Evolutionary conservation across 2,329 filamentous ascomycete species (phyloP).

Genomic region (Davidsoniella australis): DNA sequence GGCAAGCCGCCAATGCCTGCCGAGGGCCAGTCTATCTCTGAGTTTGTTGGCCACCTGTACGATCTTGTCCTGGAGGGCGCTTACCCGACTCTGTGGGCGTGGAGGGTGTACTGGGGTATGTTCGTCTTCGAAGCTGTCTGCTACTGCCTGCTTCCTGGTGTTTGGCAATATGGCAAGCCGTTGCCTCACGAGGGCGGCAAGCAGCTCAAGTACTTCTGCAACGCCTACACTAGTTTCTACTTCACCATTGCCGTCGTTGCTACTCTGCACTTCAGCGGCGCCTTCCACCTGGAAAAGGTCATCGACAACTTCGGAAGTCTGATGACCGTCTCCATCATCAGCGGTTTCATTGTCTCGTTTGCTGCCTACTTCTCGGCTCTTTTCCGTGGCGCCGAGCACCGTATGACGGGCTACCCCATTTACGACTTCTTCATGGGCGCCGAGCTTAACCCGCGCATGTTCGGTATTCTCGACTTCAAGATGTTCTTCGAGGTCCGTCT

Average conservation of each 20-base stretch:
- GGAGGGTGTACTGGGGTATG: constrained; percentile 90
- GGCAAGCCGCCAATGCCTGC: constrained; percentile 58
- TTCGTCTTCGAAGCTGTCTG: constrained; percentile 68
- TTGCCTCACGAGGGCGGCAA: constrained; percentile 66
- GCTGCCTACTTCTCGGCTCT: constrained; percentile 77
- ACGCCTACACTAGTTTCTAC: constrained; percentile 74
- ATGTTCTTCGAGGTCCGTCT: constrained; percentile 93
- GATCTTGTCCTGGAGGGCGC: constrained; percentile 66
- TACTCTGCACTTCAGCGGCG: constrained; percentile 61
- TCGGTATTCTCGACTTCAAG: constrained; percentile 78
- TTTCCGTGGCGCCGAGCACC: constrained; percentile 64
- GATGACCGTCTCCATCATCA: constrained; percentile 82
- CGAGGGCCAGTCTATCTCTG: constrained; percentile 45
- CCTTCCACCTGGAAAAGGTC: constrained; percentile 80
- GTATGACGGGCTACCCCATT: constrained; percentile 74
- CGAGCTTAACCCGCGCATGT: constrained; percentile 77
- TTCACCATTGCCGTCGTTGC: constrained; percentile 56
- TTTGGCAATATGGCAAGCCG: constrained; percentile 77
- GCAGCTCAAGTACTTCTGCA: constrained; percentile 90
- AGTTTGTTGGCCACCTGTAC: constrained; percentile 57
- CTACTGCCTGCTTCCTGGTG: constrained; percentile 74
- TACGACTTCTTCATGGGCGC: constrained; percentile 93
- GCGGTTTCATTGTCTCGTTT: constrained; percentile 68
- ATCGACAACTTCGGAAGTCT: constrained; percentile 91
- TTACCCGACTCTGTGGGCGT: constrained; percentile 67